phyloP scores from a whole-genome alignment of 768 basidiomycete species.

The Phaffia australis region DNA sequence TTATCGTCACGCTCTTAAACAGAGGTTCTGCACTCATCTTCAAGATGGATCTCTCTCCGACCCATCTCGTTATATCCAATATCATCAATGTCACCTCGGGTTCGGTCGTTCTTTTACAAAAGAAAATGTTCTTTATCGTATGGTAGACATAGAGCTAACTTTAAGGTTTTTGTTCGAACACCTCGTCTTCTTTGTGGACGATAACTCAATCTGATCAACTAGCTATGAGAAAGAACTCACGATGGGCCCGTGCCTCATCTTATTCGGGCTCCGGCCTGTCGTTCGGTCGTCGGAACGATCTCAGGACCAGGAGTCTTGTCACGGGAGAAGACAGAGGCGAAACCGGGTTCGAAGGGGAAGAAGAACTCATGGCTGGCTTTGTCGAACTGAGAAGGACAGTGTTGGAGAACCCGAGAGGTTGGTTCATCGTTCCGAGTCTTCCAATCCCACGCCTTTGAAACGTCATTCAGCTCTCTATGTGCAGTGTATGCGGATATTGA shows the following conservation, averaged over 20 bases:
- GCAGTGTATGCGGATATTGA: no score
- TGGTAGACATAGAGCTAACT: no score
- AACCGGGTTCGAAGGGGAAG: constrained; percentile 51
- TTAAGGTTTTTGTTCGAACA: no score
- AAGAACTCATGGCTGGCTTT: constrained; percentile 81
- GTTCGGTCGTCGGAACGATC: constrained; percentile 31
- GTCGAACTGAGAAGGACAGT: constrained; percentile 68
- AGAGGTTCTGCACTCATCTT: no score
- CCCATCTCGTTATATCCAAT: constrained; percentile 62
- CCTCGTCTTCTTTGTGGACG: no score
- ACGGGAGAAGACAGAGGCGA: constrained; percentile 39
- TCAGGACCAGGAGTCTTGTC: background rate
- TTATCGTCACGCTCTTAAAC: no score
- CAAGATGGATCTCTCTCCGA: constrained; percentile 18
- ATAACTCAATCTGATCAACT: constrained; percentile 32
- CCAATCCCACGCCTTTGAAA: no score
- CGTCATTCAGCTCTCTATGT: no score
- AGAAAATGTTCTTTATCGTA: no score
- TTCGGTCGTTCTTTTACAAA: no score
- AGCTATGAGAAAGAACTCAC: constrained; percentile 92
- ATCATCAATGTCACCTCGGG: constrained; percentile 69
- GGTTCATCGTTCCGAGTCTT: constrained; percentile 37
- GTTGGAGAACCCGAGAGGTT: constrained; percentile 48
- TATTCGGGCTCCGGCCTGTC: constrained; percentile 26
- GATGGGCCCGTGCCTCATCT: constrained; percentile 63